A percentile compares a stretch with the other conserved stretches of the same genome.
phyloP scores from a whole-genome alignment of 2,329 filamentous ascomycete species.

The Pochonia chlamydosporia region DNA sequence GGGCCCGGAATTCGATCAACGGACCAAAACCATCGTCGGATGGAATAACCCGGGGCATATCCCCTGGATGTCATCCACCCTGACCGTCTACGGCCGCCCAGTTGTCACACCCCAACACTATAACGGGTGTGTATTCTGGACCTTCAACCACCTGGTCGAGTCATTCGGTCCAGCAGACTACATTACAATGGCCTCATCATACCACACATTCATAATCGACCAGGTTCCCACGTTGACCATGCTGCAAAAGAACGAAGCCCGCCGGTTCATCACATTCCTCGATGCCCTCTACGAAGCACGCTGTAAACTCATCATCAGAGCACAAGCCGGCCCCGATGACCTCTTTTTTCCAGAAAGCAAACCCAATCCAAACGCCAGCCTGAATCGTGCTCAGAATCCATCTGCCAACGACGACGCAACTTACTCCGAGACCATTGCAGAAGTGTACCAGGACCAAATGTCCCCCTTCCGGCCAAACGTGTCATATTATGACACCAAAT shows the following conservation, averaged over 20 bases:
- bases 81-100: constrained; percentile 58
- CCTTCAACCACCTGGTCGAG: constrained; percentile 62
- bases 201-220: constrained; percentile 71
- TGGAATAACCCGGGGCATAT: constrained; percentile 15
- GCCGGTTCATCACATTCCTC: constrained; percentile 72
- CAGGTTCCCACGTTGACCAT: constrained; percentile 61
- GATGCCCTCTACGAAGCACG: constrained; percentile 79
- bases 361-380: neutral
- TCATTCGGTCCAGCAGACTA: constrained; percentile 75
- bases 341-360: constrained; percentile 68
- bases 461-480: constrained; percentile 77
- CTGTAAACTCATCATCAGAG: constrained; percentile 67
- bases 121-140: constrained; percentile 56
- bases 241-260: constrained; percentile 72
- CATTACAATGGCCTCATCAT: constrained; percentile 72
- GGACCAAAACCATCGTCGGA: constrained; percentile 16
- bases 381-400: no score
- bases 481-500: constrained; percentile 52
- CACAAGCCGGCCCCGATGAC: constrained; percentile 62
- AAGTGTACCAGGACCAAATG: constrained; percentile 73
- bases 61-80: constrained; percentile 36
- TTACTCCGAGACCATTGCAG: constrained; percentile 41
- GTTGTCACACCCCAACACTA: constrained; percentile 54
- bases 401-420: constrained; percentile 32
- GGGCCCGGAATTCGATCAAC: constrained; percentile 20